phyloP scores from a whole-genome alignment of 352 stramenopile genomes.

The Globisporangium uncinulatum region DNA sequence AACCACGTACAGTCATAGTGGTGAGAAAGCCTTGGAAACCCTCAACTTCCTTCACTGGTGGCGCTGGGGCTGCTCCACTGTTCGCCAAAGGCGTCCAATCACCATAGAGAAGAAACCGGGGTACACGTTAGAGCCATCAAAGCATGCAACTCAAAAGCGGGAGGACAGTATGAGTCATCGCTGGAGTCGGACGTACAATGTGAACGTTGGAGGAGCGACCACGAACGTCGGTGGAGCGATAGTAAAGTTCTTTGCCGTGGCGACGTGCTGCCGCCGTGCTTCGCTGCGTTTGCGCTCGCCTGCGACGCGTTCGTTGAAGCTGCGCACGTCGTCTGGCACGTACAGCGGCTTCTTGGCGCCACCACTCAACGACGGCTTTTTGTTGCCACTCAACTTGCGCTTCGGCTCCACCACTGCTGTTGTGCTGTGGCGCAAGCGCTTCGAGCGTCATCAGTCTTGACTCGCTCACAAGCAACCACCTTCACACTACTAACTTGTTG shows the following conservation, averaged over 20 bases:
- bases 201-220: conserved; percentile 58
- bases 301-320: conserved; percentile 74
- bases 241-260: conserved; percentile 18
- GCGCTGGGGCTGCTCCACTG: conserved; percentile 9
- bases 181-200: conserved; percentile 38
- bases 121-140: no score
- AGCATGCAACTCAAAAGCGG: no score
- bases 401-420: conserved; percentile 30
- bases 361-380: conserved; percentile 7
- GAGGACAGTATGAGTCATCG: no score
- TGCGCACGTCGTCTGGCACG: conserved; percentile 62
- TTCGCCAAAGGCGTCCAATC: not conserved
- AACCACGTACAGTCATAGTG: conserved; percentile 34
- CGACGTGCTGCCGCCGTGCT: conserved; percentile 14
- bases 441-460: not conserved
- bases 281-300: conserved; percentile 27
- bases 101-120: not conserved
- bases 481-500: no score
- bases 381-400: conserved; percentile 17
- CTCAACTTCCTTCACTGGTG: conserved; percentile 40
- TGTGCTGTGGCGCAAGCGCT: not conserved
- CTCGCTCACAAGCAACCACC: no score
- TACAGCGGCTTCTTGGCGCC: conserved; percentile 22
- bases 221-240: conserved; percentile 54
- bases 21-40: conserved; percentile 69